Conservation (phyloP, 2,329 filamentous ascomycete species). For the Chalaropsis ovoidea region DNA sequence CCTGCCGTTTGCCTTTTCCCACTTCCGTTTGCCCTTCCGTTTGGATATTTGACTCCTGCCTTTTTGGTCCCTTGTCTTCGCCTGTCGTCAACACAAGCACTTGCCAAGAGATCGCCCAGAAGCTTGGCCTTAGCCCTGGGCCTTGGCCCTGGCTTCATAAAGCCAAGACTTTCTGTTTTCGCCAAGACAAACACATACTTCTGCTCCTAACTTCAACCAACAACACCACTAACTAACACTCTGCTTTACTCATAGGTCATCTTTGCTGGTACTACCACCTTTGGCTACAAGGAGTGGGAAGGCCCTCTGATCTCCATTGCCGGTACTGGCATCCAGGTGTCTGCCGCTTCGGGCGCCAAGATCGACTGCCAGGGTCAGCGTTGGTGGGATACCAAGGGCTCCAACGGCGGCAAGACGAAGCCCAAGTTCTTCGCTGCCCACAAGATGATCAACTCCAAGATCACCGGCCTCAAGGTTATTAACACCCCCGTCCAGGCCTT, state of each 20-base stretch:
- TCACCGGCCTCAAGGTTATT: slow-evolving; percentile 34
- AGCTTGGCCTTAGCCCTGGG: background rate
- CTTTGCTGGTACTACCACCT: slow-evolving; percentile 57
- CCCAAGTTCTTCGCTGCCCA: slow-evolving; percentile 50
- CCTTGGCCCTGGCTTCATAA: background rate
- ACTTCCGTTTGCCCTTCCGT: background rate
- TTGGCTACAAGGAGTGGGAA: slow-evolving; percentile 54
- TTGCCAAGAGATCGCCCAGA: slow-evolving; percentile 13
- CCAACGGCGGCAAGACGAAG: slow-evolving; percentile 52
- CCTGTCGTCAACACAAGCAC: background rate
- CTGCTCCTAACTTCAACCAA: background rate
- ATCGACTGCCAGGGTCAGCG: slow-evolving; percentile 47
- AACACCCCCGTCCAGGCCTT: slow-evolving; percentile 38
- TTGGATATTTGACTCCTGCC: no score
- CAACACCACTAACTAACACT: slow-evolving; percentile 14
- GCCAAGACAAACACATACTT: background rate
- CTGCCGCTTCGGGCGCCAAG: slow-evolving; percentile 40
- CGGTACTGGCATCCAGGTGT: slow-evolving; percentile 46
- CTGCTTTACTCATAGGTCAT: slow-evolving; percentile 36
- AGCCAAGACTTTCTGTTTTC: background rate
- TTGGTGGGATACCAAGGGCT: slow-evolving; percentile 54
- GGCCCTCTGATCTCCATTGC: slow-evolving; percentile 54
- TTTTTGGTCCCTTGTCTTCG: background rate
- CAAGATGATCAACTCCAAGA: slow-evolving; percentile 33
- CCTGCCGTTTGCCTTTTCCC: background rate